A percentile compares a stretch with the other conserved stretches of the same genome.
Conservation (phyloP, 1,284 basidiomycete genomes). For the Trametes hirsuta region DNA sequence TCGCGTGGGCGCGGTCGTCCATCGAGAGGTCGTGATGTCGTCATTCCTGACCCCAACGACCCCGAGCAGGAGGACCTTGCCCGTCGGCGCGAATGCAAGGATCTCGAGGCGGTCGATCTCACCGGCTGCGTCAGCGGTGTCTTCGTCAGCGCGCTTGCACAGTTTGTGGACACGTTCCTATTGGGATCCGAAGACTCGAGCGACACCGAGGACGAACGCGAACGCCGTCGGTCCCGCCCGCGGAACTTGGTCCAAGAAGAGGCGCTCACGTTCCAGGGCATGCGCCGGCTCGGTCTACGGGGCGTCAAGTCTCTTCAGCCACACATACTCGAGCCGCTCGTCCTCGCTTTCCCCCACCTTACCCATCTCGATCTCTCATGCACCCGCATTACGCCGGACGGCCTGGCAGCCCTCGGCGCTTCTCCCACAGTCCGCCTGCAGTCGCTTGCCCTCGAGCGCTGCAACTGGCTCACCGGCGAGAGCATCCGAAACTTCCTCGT, state of each 20-base stretch:
- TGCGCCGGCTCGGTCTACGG: constrained; percentile 85
- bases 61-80: constrained; percentile 73
- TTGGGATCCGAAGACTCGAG: constrained; percentile 50
- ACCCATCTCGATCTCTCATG: constrained; percentile 91
- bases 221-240: constrained; percentile 38
- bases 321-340: constrained; percentile 75
- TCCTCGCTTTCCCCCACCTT: constrained; percentile 84
- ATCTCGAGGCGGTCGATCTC: constrained; percentile 89
- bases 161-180: constrained; percentile 81
- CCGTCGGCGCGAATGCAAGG: constrained; percentile 74
- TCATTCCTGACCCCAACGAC: constrained; percentile 50
- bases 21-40: constrained; percentile 62
- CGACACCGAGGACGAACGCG: constrained; percentile 46
- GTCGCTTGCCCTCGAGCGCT: constrained; percentile 88
- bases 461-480: constrained; percentile 81
- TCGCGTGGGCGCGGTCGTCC: constrained; percentile 71
- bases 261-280: constrained; percentile 69
- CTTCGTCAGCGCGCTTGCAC: constrained; percentile 82
- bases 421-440: constrained; percentile 69
- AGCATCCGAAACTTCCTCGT: constrained; percentile 81
- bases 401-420: constrained; percentile 70
- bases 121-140: constrained; percentile 93
- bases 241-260: constrained; percentile 47
- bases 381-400: constrained; percentile 80
- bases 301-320: constrained; percentile 81